A percentile compares a stretch with the other conserved stretches of the same genome.
Evolutionary conservation across 164 flowering plant genomes (phyloP).

Genomic region (Vitis vinifera): DNA sequence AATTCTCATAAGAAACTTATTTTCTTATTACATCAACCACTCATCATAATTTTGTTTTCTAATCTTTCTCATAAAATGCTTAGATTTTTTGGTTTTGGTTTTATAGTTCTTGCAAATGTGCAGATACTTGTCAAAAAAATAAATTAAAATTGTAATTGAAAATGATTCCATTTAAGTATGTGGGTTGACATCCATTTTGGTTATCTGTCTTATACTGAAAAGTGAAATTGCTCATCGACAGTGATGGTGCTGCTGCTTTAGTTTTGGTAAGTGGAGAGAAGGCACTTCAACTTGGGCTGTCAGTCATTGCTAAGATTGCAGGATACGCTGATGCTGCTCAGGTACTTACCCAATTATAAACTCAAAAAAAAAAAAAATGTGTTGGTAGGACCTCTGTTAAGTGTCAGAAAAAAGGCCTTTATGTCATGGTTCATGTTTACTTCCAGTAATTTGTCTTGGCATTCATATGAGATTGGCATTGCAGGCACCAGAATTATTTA

Average conservation of each 20-base stretch:
- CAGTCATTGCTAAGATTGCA: slow-evolving; percentile 74
- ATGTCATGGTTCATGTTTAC: too few relatives aligned
- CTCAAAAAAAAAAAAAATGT: neutral
- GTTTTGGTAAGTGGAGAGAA: slow-evolving; percentile 82
- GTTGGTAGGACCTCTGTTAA: neutral
- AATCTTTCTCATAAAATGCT: neutral
- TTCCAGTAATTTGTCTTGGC: neutral
- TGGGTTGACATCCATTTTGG: slow-evolving; percentile 1
- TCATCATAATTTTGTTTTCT: too few relatives aligned
- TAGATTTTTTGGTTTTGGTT: neutral
- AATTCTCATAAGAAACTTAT: too few relatives aligned
- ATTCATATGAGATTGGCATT: slow-evolving; percentile 10
- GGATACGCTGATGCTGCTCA: slow-evolving; percentile 96
- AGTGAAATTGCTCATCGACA: slow-evolving; percentile 19
- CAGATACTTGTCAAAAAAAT: neutral
- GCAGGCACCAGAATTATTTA: slow-evolving; percentile 92
- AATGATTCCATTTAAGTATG: neutral
- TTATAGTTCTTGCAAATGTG: neutral
- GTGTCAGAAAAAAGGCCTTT: too few relatives aligned
- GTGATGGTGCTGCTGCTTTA: slow-evolving; percentile 91
- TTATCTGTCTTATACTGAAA: neutral
- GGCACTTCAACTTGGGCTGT: slow-evolving; percentile 65
- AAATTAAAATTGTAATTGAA: neutral
- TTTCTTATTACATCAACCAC: too few relatives aligned
- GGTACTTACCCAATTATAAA: slow-evolving; percentile 34